Base-by-base conservation (phyloP, 495 filamentous ascomycete species). In the Aspergillus panamensis region DNA sequence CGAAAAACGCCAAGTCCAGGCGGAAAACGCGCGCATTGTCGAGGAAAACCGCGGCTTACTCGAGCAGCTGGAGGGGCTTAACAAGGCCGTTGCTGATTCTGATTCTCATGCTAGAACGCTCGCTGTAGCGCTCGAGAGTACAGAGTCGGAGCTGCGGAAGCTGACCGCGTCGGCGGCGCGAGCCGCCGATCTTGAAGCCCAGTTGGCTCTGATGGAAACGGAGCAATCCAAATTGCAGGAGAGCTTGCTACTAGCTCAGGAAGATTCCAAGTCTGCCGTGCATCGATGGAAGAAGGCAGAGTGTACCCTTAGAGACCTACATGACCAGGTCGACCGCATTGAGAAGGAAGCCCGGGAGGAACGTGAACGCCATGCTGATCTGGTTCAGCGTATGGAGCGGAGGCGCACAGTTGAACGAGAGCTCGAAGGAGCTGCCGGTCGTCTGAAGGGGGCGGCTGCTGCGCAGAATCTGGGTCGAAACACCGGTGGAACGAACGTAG, bases 301-400 rank as follows among this genome's bases (percentile, higher is more conserved):
- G 71, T 76, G 79, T 32, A 86, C 83, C 2, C 76, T 97, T 33
- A 76, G 70, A 17, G 82, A 87, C 45, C 74, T 97, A 8, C 85
- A 93, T 63, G 89, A 92, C 39, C 90, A 97, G 66, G 80, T 98
- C 8, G 92, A 96, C 64, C 79, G 84, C 42, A 95, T 98, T 59
- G 92, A 96, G 68, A 82, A 80, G 58, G 93, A 97, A 66, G 85
- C 91, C 8, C 80, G 78, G 48, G 85, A 94, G 60, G 93, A 98
- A 73, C 83, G 86, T 30, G 87, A 91, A 53, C 80, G 89, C 19
- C 92, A 97, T 67, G 76, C 84, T 21, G 91, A 97, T 64, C 74
- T 96, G 30, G 77, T 95, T 35, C 80, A 84, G 54, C 84, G 91
- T 13, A 86, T 96, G 78, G 90, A 94, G 63, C 82, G 87, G 60